phyloP scores from a whole-genome alignment of 495 filamentous ascomycete species.

The Podospora bellae-mahoneyi region DNA sequence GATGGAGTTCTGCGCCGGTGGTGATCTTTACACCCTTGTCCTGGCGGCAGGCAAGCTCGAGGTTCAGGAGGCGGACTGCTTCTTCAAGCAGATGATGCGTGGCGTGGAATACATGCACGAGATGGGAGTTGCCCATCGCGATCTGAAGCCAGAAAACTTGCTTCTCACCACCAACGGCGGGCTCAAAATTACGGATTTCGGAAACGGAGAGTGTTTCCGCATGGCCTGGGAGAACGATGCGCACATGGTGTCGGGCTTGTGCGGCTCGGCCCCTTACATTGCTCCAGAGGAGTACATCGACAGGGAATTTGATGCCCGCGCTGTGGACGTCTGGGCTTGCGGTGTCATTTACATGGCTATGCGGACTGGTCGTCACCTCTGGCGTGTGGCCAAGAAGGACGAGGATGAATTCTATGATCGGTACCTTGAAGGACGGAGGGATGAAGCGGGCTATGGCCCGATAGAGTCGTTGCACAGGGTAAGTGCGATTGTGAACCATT shows the following conservation, averaged over 20 bases:
- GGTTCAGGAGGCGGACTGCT: constrained; percentile 91
- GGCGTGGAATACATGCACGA: constrained; percentile 99
- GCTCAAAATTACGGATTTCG: constrained; percentile 99
- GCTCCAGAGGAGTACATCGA: constrained; percentile 95
- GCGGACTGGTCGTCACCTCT: constrained; percentile 92
- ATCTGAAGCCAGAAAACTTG: constrained; percentile 96
- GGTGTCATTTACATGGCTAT: constrained; percentile 99
- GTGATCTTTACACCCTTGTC: constrained; percentile 93
- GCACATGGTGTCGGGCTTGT: constrained; percentile 96
- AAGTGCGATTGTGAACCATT: constrained; percentile 39
- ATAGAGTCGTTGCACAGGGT: constrained; percentile 96
- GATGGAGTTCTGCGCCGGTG: constrained; percentile 98
- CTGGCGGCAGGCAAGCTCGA: constrained; percentile 91
- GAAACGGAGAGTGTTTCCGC: constrained; percentile 98
- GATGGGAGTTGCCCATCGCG: constrained; percentile 97
- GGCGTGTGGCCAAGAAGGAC: constrained; percentile 91
- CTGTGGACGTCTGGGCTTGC: constrained; percentile 96
- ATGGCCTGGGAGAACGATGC: constrained; percentile 99
- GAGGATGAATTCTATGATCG: constrained; percentile 96
- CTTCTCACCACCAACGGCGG: constrained; percentile 87
- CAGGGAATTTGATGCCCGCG: constrained; percentile 91
- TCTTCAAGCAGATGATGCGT: constrained; percentile 99
- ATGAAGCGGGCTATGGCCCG: constrained; percentile 91
- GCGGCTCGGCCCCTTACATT: constrained; percentile 95
- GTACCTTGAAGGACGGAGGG: constrained; percentile 86